These are phyloP conservation scores for Berberis vulgaris DNA, from an alignment of 164 flowering plant genomes.

Conservation along the genomic window DNA sequence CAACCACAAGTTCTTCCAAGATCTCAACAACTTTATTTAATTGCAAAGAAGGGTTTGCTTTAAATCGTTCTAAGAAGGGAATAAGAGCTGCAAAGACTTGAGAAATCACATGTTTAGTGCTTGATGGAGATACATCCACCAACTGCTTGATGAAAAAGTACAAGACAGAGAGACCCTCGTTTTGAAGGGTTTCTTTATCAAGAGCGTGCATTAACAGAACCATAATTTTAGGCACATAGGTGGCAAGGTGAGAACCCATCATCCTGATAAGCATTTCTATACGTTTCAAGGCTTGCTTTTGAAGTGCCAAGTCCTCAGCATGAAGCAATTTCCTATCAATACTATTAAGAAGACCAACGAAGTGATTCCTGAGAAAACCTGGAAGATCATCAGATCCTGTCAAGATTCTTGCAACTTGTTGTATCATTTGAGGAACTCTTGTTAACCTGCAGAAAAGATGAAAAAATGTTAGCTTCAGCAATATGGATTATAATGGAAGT, in stretches of 20 bases:
- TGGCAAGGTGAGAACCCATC: slow-evolving; percentile 89
- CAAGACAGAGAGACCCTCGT: slow-evolving; percentile 77
- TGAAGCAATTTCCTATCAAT: slow-evolving; percentile 95
- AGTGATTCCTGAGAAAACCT: slow-evolving; percentile 76
- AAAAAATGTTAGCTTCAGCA: not conserved
- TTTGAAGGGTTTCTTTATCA: slow-evolving; percentile 68
- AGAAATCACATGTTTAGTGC: slow-evolving; percentile 83
- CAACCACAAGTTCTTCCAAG: slow-evolving; percentile 81
- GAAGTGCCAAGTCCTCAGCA: slow-evolving; percentile 56
- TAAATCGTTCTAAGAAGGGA: slow-evolving; percentile 76
- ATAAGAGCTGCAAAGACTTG: slow-evolving; percentile 95
- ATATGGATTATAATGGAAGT: too few species aligned
- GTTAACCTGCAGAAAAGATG: slow-evolving; percentile 39
- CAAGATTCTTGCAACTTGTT: slow-evolving; percentile 75
- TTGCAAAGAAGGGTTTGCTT: slow-evolving; percentile 49
- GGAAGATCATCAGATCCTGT: slow-evolving; percentile 83
- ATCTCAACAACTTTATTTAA: slow-evolving; percentile 67
- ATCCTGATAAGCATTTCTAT: slow-evolving; percentile 79
- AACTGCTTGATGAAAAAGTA: slow-evolving; percentile 72
- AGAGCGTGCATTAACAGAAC: slow-evolving; percentile 96
- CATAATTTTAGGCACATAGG: slow-evolving; percentile 93
- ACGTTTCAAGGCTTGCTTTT: slow-evolving; percentile 79
- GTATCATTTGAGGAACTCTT: slow-evolving; percentile 74
- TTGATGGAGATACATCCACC: slow-evolving; percentile 68
- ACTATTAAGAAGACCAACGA: slow-evolving; percentile 94